These are phyloP conservation scores for Nannizzia gypsea DNA, from an alignment of 2,329 filamentous ascomycete genomes.

Conservation along the genomic window DNA sequence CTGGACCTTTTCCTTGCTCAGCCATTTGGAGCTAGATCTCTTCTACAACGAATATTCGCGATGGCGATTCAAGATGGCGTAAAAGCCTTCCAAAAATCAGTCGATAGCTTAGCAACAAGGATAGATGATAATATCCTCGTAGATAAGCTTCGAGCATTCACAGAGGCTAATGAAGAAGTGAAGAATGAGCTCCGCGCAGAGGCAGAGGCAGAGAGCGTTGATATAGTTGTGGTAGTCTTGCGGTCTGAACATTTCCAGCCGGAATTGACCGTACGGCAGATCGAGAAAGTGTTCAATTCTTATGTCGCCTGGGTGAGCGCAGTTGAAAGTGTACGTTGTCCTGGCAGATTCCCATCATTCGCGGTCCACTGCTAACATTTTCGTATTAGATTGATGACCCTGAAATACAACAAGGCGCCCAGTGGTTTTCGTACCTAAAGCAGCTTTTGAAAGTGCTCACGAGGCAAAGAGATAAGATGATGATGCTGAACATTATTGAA, in stretches of 20 bases:
- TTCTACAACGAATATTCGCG: slow-evolving; percentile 90
- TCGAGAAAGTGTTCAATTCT: slow-evolving; percentile 78
- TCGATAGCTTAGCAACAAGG: slow-evolving; percentile 63
- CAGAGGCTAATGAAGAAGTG: slow-evolving; percentile 58
- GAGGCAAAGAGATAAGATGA: slow-evolving; percentile 82
- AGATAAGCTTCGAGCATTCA: slow-evolving; percentile 70
- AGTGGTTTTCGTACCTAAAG: slow-evolving; percentile 89
- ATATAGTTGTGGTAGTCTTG: slow-evolving; percentile 75
- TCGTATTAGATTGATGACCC: slow-evolving; percentile 49
- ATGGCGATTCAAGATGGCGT: slow-evolving; percentile 87
- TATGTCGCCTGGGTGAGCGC: slow-evolving; percentile 94
- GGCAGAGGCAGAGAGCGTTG: slow-evolving; percentile 60
- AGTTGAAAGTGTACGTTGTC: slow-evolving; percentile 57
- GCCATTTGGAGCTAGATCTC: slow-evolving; percentile 76
- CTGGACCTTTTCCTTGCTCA: slow-evolving; percentile 93
- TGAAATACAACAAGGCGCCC: slow-evolving; percentile 76
- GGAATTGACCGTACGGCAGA: slow-evolving; percentile 59
- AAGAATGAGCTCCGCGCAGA: slow-evolving; percentile 66
- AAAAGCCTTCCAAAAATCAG: slow-evolving; percentile 69
- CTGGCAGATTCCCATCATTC: slow-evolving; percentile 18
- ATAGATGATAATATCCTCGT: slow-evolving; percentile 72
- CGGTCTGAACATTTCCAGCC: slow-evolving; percentile 66
- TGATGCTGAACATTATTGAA: slow-evolving; percentile 94
- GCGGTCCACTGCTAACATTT: not conserved
- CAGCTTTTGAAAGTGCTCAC: slow-evolving; percentile 87